phyloP scores from a whole-genome alignment of 129 eudicot species.

The Centaurea solstitialis region DNA sequence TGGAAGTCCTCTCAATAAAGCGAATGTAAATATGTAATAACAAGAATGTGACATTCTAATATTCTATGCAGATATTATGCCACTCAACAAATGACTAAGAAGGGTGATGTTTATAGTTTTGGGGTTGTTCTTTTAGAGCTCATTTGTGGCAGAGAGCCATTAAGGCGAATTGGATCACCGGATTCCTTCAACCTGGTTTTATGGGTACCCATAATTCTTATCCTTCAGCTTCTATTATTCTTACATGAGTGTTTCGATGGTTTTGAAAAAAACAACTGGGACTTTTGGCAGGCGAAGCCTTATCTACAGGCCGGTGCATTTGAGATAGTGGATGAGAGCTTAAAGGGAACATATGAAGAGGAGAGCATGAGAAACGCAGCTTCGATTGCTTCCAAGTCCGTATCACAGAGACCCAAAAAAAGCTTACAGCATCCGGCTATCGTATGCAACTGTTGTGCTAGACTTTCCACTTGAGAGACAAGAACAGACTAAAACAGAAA shows the following conservation, averaged over 20 bases:
- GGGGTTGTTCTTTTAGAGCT: constrained; percentile 98
- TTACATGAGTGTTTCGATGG: constrained; percentile 4
- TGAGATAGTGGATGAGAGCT: constrained; percentile 86
- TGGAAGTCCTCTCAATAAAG: constrained; percentile 2
- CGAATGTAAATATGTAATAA: not conserved
- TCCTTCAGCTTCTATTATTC: not conserved
- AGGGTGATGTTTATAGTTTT: constrained; percentile 88
- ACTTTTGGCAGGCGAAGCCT: constrained; percentile 76
- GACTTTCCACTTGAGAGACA: constrained; percentile 23
- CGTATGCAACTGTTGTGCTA: constrained; percentile 53
- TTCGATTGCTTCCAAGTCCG: constrained; percentile 74
- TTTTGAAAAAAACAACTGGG: not conserved
- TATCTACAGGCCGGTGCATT: constrained; percentile 87
- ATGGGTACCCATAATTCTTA: constrained; percentile 57
- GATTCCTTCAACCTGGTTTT: constrained; percentile 90
- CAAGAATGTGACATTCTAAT: constrained; percentile 16
- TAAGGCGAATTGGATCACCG: constrained; percentile 83
- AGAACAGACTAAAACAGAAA: constrained; percentile 13
- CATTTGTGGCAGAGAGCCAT: constrained; percentile 91
- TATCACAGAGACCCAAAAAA: constrained; percentile 84
- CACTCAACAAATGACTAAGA: constrained; percentile 81
- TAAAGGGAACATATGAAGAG: constrained; percentile 61
- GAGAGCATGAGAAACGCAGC: constrained; percentile 88
- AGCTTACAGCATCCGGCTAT: constrained; percentile 76
- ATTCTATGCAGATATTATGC: constrained; percentile 67